Evolutionary conservation across 2,329 filamentous ascomycete species (phyloP), one percentile per base, ranked within the genome.

Genomic region (Xylaria sp.): DNA sequence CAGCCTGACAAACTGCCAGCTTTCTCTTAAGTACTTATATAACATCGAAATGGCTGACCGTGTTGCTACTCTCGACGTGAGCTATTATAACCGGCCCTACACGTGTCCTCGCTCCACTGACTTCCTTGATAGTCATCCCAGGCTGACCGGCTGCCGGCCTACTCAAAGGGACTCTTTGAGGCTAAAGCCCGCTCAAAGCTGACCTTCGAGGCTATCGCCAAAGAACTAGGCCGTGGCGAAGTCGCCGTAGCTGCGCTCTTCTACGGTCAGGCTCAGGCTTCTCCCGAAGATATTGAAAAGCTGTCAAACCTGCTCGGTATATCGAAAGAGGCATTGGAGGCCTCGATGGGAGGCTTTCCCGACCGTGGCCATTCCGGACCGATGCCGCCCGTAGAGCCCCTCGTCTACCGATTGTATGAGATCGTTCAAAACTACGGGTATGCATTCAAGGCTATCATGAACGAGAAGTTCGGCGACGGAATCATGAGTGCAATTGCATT

Each of bases 401-500:
- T 96, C 68, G 93, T 97, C 73, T 98, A 98, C 77, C 83, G 94
- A 2, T 76, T 97, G 62, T 97, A 92, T 76, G 94, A 98, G 82
- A 90, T 97, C 74, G 89, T 98, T 64, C 93, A 97, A 80, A 98
- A 97, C 76, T 97, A 97, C 73, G 94, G 94, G 1, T 96, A 97
- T 76, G 91, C 93, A 0, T 97, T 96, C 79, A 97, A 97, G 83
- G 93, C 93, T 0, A 86, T 98, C 4, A 75, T 97, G 76, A 97
- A 98, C 70, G 94, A 98, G 84, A 97, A 97, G 83, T 93, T 92
- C 73, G 90, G 90, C 0, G 90, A 93, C 74, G 94, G 94, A 1
- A 98, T 98, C 73, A 97, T 98, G 94, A 96, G 92, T 74, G 94
- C 93, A 1, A 97, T 97, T 73, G 87, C 88, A 15, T 97, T 97